Base-by-base conservation (phyloP, 2,329 filamentous ascomycete genomes). In the Moelleriella libera region DNA sequence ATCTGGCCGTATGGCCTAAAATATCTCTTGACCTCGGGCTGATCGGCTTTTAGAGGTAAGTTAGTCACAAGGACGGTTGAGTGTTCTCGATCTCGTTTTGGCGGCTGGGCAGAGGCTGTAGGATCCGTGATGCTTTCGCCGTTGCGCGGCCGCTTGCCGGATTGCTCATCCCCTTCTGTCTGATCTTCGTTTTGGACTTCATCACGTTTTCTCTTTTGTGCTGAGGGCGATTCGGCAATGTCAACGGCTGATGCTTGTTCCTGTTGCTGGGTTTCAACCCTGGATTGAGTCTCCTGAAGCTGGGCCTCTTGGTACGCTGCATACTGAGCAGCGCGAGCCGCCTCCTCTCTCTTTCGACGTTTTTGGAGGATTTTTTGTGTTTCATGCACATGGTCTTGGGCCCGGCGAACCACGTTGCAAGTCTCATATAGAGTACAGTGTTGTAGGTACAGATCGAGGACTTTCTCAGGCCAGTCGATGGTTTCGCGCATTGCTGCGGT, bases 401-500 rank as follows among this genome's bases (percentile, higher is more conserved):
- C 87, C 53, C 74, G 73, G 48, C 88, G 82, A 6, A 96, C 71
- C 45, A 82, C 81, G 30, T 84, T 74, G 1, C 86, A 82, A 47
- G 82, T 78, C 63, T 96, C 90, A 57, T 95, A 89, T 57, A 94
- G 87, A 61, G 94, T 88, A 61, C 89, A 95, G 60, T 90, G 85
- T 50, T 82, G 78, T 43, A 83, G 64, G 55, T 85, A 89, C 43
- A 88, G 72, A 47, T 87, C 82, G 54, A 89, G 68, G 32, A 89
- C 69, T 55, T 80, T 81, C 58, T 89, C 85, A 0, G 86, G 85
- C 75, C 81, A 85, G 60, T 92, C 85, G 14, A 92, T 65, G 3
- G 74, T 76, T 43, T 71, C 70, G 28, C 76, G 71, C 43, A 70
- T 65, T 11, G 82, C 74, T 7, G 85, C 90, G 48, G 85, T 78